These are phyloP conservation scores for Elongisporangium anandrum DNA, from an alignment of 352 stramenopile species.

Conservation along the genomic window DNA sequence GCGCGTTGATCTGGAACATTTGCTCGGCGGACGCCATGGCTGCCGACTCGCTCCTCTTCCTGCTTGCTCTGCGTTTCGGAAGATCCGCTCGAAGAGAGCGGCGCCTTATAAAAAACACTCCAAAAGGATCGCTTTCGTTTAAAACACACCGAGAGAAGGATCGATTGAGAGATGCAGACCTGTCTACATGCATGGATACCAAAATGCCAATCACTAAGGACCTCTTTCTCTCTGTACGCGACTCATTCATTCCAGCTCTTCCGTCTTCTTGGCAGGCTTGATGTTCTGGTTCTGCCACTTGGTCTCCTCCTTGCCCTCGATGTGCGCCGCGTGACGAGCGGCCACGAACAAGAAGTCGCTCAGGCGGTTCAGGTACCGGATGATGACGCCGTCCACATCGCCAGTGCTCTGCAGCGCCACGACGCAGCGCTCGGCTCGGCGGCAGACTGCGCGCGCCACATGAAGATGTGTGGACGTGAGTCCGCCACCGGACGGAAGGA, in stretches of 20 bases:
- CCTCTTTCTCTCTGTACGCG: no score
- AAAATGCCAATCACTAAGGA: not conserved
- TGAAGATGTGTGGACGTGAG: constrained; percentile 84
- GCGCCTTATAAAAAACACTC: not conserved
- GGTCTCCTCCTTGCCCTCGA: constrained; percentile 69
- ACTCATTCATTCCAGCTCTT: constrained; percentile 4
- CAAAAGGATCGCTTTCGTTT: not conserved
- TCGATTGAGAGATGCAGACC: not conserved
- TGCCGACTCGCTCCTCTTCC: constrained; percentile 11
- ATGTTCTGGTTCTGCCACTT: constrained; percentile 80
- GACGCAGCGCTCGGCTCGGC: constrained; percentile 82
- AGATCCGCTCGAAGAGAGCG: not conserved
- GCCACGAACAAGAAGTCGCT: constrained; percentile 89
- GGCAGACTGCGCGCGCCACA: constrained; percentile 77
- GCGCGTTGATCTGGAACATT: constrained; percentile 68
- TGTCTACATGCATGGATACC: not conserved
- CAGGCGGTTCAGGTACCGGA: constrained; percentile 82
- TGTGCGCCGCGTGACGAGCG: constrained; percentile 50
- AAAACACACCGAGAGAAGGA: not conserved
- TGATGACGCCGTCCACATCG: constrained; percentile 71
- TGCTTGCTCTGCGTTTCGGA: constrained; percentile 6
- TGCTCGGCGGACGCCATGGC: constrained; percentile 63
- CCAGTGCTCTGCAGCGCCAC: constrained; percentile 67
- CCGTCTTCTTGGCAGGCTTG: constrained; percentile 22
- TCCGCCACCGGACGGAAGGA: constrained; percentile 74